Evolutionary conservation across 768 basidiomycete species (phyloP), one percentile per base, ranked within the genome.

Genomic region (Sarcodon sp.): DNA sequence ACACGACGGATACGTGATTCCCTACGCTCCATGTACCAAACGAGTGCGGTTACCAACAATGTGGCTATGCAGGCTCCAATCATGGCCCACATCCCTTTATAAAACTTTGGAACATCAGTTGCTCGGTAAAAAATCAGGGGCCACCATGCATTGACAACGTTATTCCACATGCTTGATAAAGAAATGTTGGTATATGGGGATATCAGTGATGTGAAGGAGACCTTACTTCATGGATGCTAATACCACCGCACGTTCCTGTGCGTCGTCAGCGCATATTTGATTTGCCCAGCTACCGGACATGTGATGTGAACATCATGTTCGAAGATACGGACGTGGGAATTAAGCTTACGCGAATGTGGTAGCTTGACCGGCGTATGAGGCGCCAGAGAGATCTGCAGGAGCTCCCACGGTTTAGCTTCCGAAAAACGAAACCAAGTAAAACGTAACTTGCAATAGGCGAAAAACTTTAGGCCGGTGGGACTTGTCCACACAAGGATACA

Each of bases 171-270:
- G 60, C 79, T 79, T 54, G 35, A 47, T 43, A 33, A 2, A 47
- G 39, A 45, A 43, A 45, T 33, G 33, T 32, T 33, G 47, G 15
- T 15, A 31, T 12, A 37, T 6, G 37, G 13, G 33, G 32, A 31
- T 6, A 47, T 33, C 31, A 44, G 39, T 32, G 35, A 31, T 33
- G 35, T 9, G 33, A 21, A 36, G 16, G 7, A 21, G 37, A 35
- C 52, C 66, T 33, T 54, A 79, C 77, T 87, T 87, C 85, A 88
- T 87, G 6, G 77, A 79, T 21, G 79, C 83, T 12, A 87, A 69
- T 3, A 86, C 80, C 36, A 87, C 65, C 4, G 69, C 75, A 39
- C 83, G 73, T 55, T 83, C 79, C 58, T 80, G 76, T 55, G 79
- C 70, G 60, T 87, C 80, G 53, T 83, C 77, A 27, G 76, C 72